Base-by-base conservation (phyloP, 345 rosid species). In the Sisymbrium irio region DNA sequence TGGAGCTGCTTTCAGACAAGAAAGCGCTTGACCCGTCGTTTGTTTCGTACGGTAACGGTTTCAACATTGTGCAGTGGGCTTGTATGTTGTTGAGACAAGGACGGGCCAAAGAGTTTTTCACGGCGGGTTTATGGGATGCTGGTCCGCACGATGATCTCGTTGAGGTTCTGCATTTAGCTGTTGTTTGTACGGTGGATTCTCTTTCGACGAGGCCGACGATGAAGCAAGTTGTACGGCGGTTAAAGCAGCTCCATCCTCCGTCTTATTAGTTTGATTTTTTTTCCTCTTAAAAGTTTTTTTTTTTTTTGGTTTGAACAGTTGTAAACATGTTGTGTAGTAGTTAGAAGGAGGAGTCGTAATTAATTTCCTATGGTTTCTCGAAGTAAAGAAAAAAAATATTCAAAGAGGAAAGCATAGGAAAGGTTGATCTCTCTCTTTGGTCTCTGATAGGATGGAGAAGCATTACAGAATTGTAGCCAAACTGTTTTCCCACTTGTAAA, bases 21-120 rank as follows among this genome's bases (percentile, higher is more conserved):
- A 88, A 91, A 76, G 98, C 96, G 7, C 72, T 93, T 14, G 98
- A 93, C 73, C 98, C 98, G 1, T 89, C 98, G 6, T 93, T 93
- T 79, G 90, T 94, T 7, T 80, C 87, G 1, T 76, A 69, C 6
- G 79, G 75, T 27, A 70, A 76, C n/a, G 79, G 79, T 7, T 76
- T 76, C 76, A 76, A 76, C 71, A 76, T 76, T 11, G 79, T 76
- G 60, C 79, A 76, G 6, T 76, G 79, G 79, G 79, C 75, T 54
- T 69, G 93, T 69, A 83, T 89, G 97, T 84, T 91, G 27, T 82
- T 93, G 42, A 81, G 85, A 54, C 91, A 85, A 72, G 98, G 98
- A 30, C 78, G 89, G 36, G 98, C 98, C 2, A 89, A 83, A 32
- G 89, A 85, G 75, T 79, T 87, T 45, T 87, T 87, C 69, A 82